These are phyloP conservation scores for Endocarpon pusillum DNA, from an alignment of 495 filamentous ascomycete genomes.

Conservation along the genomic window DNA sequence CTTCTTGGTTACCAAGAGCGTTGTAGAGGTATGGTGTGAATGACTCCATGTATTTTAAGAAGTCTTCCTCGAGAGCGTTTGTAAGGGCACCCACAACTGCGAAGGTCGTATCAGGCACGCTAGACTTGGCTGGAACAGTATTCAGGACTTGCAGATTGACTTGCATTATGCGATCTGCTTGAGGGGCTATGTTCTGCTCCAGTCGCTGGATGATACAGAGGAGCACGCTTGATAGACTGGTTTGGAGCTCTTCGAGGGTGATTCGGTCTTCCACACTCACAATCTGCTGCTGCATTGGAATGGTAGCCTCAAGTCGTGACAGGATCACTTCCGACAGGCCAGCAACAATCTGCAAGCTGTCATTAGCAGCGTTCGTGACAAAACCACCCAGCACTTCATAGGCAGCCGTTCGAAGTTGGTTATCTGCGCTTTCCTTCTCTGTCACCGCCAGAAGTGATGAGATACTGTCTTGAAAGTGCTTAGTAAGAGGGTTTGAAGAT, in stretches of 20 bases:
- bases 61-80: slow-evolving; percentile 81
- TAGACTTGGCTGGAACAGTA: slow-evolving; percentile 71
- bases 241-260: slow-evolving; percentile 92
- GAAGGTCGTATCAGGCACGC: slow-evolving; percentile 84
- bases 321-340: slow-evolving; percentile 68
- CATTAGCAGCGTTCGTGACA: slow-evolving; percentile 72
- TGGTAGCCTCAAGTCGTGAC: slow-evolving; percentile 74
- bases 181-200: slow-evolving; percentile 78
- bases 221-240: slow-evolving; percentile 76
- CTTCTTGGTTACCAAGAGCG: slow-evolving; percentile 86
- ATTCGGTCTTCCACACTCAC: slow-evolving; percentile 93
- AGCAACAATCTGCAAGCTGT: slow-evolving; percentile 66
- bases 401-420: slow-evolving; percentile 89
- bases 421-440: slow-evolving; percentile 57
- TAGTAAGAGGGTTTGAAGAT: slow-evolving; percentile 55
- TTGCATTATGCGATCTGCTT: slow-evolving; percentile 86
- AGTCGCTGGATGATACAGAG: slow-evolving; percentile 83
- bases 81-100: slow-evolving; percentile 75
- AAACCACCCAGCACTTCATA: slow-evolving; percentile 95
- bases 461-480: slow-evolving; percentile 86
- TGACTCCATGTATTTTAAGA: slow-evolving; percentile 89
- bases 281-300: slow-evolving; percentile 82
- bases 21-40: slow-evolving; percentile 84
- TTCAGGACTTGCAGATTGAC: slow-evolving; percentile 62
- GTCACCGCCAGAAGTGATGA: slow-evolving; percentile 71